Conservation (phyloP, 768 basidiomycete genomes). For the Calocybe cyanea region DNA sequence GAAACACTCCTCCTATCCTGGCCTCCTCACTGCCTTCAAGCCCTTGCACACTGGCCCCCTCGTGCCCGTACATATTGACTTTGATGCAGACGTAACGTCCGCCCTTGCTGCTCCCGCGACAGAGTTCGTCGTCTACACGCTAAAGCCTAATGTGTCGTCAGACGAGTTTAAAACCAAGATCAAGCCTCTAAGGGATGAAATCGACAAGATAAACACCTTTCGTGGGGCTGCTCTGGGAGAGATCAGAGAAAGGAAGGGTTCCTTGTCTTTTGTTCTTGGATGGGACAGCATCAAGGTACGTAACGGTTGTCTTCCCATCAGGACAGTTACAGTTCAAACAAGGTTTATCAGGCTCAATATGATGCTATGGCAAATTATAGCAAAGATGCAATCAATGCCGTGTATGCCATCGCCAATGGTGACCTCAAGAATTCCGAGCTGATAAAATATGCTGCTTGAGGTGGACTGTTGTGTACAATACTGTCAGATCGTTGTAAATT, state of each 20-base stretch:
- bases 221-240: constrained; percentile 2
- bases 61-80: constrained; percentile 10
- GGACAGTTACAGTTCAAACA: no score
- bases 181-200: background rate
- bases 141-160: background rate
- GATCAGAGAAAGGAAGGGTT: constrained; percentile 11
- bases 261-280: constrained; percentile 3
- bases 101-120: constrained; percentile 5
- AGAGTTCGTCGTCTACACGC: constrained; percentile 2
- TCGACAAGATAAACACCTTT: background rate
- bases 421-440: constrained; percentile 7
- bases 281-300: constrained; percentile 15
- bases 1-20: constrained; percentile 2
- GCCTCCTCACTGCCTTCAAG: background rate
- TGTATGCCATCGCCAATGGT: background rate
- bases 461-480: no score
- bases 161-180: background rate
- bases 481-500: no score
- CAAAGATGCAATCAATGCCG: constrained; percentile 1
- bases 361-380: constrained; percentile 3
- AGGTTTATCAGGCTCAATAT: constrained; percentile 2
- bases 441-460: constrained; percentile 6
- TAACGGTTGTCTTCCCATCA: no score
- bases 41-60: background rate
- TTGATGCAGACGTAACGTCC: constrained; percentile 1